Conservation (phyloP, 2,329 filamentous ascomycete species). For the Massarina eburnea region DNA sequence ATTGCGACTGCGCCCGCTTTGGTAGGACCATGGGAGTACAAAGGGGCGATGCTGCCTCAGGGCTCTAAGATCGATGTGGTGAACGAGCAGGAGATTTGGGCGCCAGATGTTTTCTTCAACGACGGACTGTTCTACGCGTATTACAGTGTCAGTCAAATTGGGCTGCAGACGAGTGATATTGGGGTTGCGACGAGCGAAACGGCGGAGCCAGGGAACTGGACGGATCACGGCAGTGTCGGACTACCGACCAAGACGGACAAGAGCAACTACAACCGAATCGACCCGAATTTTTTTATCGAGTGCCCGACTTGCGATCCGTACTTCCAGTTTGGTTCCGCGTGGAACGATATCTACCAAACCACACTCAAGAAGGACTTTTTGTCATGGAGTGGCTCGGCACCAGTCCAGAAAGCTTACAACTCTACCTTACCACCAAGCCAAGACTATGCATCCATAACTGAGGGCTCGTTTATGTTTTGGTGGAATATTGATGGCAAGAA, state of each 20-base stretch:
- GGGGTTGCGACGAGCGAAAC: conserved; percentile 52
- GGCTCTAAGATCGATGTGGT: conserved; percentile 7
- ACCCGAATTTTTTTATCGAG: conserved; percentile 42
- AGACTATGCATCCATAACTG: conserved; percentile 34
- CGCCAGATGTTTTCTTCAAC: conserved; percentile 16
- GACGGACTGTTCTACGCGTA: conserved; percentile 58
- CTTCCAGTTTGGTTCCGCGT: conserved; percentile 66
- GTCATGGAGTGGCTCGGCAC: conserved; percentile 7
- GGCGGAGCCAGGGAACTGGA: conserved; percentile 58
- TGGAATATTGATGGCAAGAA: conserved; percentile 34
- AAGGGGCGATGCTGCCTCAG: conserved; percentile 8
- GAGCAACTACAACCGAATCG: conserved; percentile 50
- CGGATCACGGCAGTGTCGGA: conserved; percentile 55
- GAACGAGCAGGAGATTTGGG: conserved; percentile 8
- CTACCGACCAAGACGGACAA: conserved; percentile 29
- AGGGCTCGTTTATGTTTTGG: conserved; percentile 58
- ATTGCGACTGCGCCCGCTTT: conserved; percentile 12
- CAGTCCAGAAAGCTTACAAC: conserved; percentile 7
- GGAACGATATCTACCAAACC: conserved; percentile 63
- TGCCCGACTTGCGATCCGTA: conserved; percentile 34
- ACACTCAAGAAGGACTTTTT: conserved; percentile 36
- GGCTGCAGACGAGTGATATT: conserved; percentile 60
- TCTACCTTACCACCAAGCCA: conserved; percentile 6
- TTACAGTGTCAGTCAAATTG: conserved; percentile 63
- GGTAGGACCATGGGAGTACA: conserved; percentile 9